Percentiles rank a stretch among this genome's conserved stretches.
Conservation (phyloP, 2,329 filamentous ascomycete species). For the Colletotrichum agaves region DNA sequence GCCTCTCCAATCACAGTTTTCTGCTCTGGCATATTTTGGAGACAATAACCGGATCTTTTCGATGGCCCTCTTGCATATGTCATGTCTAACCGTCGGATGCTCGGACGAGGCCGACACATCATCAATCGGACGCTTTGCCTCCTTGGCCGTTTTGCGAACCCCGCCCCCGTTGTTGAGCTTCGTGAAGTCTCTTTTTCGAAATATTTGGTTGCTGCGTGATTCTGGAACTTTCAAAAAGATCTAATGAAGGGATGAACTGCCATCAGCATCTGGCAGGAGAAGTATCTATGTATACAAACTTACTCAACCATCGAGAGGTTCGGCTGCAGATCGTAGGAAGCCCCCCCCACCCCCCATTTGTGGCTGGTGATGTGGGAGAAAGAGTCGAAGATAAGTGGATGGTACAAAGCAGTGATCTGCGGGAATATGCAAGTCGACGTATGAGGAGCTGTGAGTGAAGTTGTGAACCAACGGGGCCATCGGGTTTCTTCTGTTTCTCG, state of each 20-base stretch:
- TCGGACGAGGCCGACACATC: neutral
- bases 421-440: neutral
- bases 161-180: too few species aligned
- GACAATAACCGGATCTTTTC: neutral
- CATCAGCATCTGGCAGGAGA: neutral
- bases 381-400: neutral
- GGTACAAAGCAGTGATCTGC: neutral
- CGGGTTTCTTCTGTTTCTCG: neutral
- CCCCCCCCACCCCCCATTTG: neutral
- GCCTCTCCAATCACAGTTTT: neutral
- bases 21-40: neutral
- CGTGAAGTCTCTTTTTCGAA: too few species aligned
- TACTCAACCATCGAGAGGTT: neutral
- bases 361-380: neutral
- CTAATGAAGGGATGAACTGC: too few species aligned
- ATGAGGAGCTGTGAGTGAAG: neutral
- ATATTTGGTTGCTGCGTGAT: too few species aligned
- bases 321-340: neutral
- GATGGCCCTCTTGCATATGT: neutral
- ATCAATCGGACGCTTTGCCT: neutral
- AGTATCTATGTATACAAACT: too few species aligned
- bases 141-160: neutral
- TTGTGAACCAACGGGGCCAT: neutral
- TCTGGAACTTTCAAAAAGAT: too few species aligned
- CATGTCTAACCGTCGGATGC: slow-evolving; percentile 4